phyloP scores from a whole-genome alignment of 495 filamentous ascomycete species.

The Podospora conica region DNA sequence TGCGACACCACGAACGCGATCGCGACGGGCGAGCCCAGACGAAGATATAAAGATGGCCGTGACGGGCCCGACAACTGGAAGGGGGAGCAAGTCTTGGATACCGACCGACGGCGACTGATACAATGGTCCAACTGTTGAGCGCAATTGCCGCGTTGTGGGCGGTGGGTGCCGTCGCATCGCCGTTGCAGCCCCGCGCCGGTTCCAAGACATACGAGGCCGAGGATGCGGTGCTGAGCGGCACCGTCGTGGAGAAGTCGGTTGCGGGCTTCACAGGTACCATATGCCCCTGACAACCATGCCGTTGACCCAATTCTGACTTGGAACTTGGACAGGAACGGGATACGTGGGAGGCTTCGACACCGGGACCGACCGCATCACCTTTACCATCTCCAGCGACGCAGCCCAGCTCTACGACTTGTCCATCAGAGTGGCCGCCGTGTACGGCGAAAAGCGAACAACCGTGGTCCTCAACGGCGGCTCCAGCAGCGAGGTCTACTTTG shows the following conservation, averaged over 20 bases:
- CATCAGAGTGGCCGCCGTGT: conserved; percentile 36
- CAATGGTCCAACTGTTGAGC: not conserved
- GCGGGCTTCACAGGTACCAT: conserved; percentile 27
- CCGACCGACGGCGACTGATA: not conserved
- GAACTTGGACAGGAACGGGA: conserved; percentile 32
- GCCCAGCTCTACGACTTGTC: conserved; percentile 35
- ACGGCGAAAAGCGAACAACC: conserved; percentile 37
- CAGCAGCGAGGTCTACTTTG: conserved; percentile 35
- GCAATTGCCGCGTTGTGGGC: not conserved
- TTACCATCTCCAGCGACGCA: conserved; percentile 25
- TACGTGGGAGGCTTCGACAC: conserved; percentile 40
- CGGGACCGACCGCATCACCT: conserved; percentile 35
- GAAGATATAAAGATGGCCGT: not conserved
- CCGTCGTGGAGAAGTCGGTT: conserved; percentile 27
- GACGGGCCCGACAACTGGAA: not conserved
- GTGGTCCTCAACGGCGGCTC: conserved; percentile 37
- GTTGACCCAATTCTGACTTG: not conserved
- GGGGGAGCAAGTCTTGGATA: not conserved
- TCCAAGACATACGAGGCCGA: conserved; percentile 35
- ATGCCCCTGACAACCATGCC: not conserved
- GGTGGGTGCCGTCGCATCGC: not conserved
- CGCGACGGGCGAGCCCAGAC: not conserved
- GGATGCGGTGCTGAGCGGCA: conserved; percentile 31
- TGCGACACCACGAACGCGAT: not conserved
- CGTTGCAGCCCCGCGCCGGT: not conserved